Conservation (phyloP, 352 stramenopile genomes). For the Phytophthora vignae region DNA sequence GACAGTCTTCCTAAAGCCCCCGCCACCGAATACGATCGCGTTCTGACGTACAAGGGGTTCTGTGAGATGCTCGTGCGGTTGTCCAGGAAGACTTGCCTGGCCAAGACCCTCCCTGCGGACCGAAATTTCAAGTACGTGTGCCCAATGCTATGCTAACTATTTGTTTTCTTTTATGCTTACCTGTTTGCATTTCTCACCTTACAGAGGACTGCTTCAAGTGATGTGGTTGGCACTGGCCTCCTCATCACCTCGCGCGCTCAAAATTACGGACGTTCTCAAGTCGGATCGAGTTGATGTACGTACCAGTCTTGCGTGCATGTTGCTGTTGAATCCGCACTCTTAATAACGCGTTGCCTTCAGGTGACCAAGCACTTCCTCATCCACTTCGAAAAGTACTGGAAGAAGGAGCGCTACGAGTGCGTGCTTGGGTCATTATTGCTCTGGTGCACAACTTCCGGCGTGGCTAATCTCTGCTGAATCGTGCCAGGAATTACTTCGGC, state of each 20-base stretch:
- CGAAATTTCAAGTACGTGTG: constrained; percentile 62
- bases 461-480: background rate
- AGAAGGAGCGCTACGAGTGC: constrained; percentile 74
- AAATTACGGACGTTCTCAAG: constrained; percentile 80
- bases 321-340: background rate
- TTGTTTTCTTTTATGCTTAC: background rate
- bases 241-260: constrained; percentile 54
- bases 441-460: background rate
- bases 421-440: constrained; percentile 9
- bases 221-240: constrained; percentile 83
- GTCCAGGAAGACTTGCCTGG: constrained; percentile 52
- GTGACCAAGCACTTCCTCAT: constrained; percentile 71
- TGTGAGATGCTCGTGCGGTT: constrained; percentile 74
- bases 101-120: constrained; percentile 44
- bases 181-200: background rate
- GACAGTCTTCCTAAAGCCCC: constrained; percentile 71
- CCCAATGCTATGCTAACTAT: background rate
- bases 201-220: constrained; percentile 76
- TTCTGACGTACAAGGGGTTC: constrained; percentile 71
- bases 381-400: constrained; percentile 88
- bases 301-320: background rate
- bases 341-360: constrained; percentile 23
- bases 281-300: constrained; percentile 64
- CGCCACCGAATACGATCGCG: constrained; percentile 62
- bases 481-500: constrained; percentile 64